Conservation (phyloP, 1,139 yeast species). For the Geotrichum australiense region DNA sequence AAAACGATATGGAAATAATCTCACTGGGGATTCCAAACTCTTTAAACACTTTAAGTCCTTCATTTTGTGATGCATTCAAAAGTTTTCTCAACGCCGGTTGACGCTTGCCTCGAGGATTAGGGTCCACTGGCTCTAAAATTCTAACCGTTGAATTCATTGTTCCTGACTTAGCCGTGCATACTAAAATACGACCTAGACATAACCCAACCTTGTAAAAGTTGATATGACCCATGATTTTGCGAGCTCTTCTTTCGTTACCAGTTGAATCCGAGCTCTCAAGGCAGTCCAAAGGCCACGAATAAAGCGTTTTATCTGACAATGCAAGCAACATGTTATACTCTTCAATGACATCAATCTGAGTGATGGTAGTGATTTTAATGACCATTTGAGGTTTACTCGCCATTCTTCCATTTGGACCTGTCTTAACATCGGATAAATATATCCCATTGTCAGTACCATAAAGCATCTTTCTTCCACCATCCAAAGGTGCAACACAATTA, state of each 20-base stretch:
- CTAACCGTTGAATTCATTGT: conserved; percentile 67
- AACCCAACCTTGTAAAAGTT: conserved; percentile 89
- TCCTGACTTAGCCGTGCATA: conserved; percentile 81
- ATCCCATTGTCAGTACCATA: conserved; percentile 93
- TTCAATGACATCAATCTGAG: conserved; percentile 87
- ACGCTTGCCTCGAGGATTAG: conserved; percentile 34
- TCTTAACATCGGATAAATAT: conserved; percentile 53
- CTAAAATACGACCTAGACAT: conserved; percentile 79
- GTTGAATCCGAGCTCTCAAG: conserved; percentile 49
- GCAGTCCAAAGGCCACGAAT: conserved; percentile 79
- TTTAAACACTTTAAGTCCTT: conserved; percentile 59
- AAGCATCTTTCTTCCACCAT: conserved; percentile 84
- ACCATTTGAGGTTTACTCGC: conserved; percentile 75
- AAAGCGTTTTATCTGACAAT: conserved; percentile 72
- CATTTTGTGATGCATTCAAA: conserved; percentile 36
- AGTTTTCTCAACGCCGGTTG: conserved; percentile 47
- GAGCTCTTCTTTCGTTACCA: conserved; percentile 69
- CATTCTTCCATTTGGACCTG: conserved; percentile 40
- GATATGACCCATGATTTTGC: conserved; percentile 75
- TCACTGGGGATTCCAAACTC: conserved; percentile 82
- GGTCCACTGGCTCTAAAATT: conserved; percentile 79
- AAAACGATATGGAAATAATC: conserved; percentile 83
- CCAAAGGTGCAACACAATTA: conserved; percentile 89
- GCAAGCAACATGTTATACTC: conserved; percentile 82
- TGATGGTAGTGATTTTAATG: conserved; percentile 66